Conservation (phyloP, 495 filamentous ascomycete genomes). For the Peziza echinospora region DNA sequence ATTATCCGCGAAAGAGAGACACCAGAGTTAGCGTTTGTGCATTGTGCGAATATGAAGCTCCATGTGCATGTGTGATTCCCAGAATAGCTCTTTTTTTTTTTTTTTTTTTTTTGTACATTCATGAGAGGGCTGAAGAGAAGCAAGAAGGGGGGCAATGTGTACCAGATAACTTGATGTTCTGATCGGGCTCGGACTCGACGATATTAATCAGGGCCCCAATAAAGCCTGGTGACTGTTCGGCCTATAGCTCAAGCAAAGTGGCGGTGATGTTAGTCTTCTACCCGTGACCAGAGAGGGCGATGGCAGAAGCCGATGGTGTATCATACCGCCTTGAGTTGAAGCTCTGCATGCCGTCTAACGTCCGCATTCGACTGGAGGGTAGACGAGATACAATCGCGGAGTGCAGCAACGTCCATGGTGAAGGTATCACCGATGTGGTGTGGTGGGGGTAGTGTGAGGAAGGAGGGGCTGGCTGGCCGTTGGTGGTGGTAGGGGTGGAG, state of each 20-base stretch:
- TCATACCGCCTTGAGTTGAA: constrained; percentile 83
- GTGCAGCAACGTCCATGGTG: constrained; percentile 64
- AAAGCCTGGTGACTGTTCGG: constrained; percentile 77
- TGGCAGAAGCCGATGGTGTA: constrained; percentile 1
- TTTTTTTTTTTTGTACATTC: too few species aligned
- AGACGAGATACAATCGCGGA: constrained; percentile 70
- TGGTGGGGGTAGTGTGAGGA: neutral
- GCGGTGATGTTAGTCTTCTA: neutral
- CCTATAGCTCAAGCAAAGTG: constrained; percentile 28
- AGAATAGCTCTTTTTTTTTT: too few species aligned
- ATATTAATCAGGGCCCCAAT: constrained; percentile 79
- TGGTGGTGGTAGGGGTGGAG: too few species aligned
- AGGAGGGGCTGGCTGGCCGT: too few species aligned
- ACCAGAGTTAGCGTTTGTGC: constrained; percentile 8
- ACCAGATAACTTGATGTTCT: constrained; percentile 71
- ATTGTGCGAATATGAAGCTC: constrained; percentile 4
- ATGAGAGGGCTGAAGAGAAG: too few species aligned
- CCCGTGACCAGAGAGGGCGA: neutral
- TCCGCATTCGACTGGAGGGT: constrained; percentile 75
- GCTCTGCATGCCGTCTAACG: constrained; percentile 62
- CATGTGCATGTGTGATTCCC: too few species aligned
- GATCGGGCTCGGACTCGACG: constrained; percentile 65
- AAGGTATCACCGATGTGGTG: neutral
- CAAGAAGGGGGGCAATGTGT: constrained; percentile 20
- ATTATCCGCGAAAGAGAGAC: constrained; percentile 2